Evolutionary conservation across 345 rosid genomes (phyloP).

Genomic region (Turritis glabra): DNA sequence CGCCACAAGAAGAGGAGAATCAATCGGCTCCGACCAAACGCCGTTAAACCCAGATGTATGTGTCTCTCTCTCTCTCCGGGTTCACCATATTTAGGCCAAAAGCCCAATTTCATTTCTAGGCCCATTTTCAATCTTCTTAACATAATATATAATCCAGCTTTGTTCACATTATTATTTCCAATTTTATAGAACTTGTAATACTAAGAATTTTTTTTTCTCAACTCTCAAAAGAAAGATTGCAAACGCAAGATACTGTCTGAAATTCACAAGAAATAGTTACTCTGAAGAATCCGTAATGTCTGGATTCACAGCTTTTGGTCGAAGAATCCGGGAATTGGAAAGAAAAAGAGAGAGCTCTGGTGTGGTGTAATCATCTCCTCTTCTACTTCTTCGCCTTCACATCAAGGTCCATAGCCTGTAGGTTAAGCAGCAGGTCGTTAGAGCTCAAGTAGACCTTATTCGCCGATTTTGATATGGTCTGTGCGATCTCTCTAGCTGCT

Average conservation of each 20-base stretch:
- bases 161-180: not conserved
- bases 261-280: not conserved
- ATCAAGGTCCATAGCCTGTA: slow-evolving; percentile 34
- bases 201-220: too few species aligned
- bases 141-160: not conserved
- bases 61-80: not conserved
- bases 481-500: slow-evolving; percentile 85
- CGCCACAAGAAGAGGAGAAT: not conserved
- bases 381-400: slow-evolving; percentile 43
- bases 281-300: not conserved
- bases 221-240: not conserved
- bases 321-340: not conserved
- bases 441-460: slow-evolving; percentile 74
- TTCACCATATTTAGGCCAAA: not conserved
- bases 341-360: not conserved
- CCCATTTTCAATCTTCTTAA: not conserved
- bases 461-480: slow-evolving; percentile 56
- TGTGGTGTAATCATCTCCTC: not conserved
- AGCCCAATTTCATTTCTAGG: not conserved
- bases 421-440: slow-evolving; percentile 64
- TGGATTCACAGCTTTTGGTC: not conserved
- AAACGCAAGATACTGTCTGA: not conserved
- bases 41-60: not conserved
- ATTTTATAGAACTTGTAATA: not conserved
- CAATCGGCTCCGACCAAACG: not conserved